Evolutionary conservation across 1,284 basidiomycete species (phyloP), one percentile per base, ranked within the genome.

Genomic region (Cryptococcus sp.): DNA sequence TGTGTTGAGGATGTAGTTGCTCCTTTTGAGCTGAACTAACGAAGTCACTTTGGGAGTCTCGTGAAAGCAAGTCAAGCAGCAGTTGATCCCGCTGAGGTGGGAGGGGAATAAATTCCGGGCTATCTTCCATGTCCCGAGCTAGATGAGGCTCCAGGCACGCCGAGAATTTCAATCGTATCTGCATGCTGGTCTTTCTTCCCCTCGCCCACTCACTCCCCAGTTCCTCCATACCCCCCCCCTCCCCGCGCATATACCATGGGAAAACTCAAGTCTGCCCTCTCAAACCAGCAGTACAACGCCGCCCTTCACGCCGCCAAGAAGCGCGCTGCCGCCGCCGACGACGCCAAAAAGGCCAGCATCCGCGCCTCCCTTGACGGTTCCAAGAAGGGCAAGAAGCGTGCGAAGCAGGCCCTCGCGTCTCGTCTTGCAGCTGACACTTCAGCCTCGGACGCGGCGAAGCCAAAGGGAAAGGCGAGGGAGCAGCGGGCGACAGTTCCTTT

Each of bases 401-500:
- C 47, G 28, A 56, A 56, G 24, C 33, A 39, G 20, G 43, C 37
- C n/a, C 12, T n/a, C 9, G 43, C 57, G 52, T 45, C 53, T 21
- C 24, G 23, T n/a, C 16, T 11, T 18, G 28, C 12, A 8, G 28
- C 23, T 11, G 12, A 12, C 11, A 7, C 33, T n/a, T 4, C 33
- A 15, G 53, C 21, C 11, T 13, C 18, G 18, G 46, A 9, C 18
- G n/a, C 15, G 18, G 9, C 20, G 23, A 42, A 13, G 49, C 8
- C 47, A 48, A 52, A 39, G 53, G 46, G 37, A 46, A 59, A 51
- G 55, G 23, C 21, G 39, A 57, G 53, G 52, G 70, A 93, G 92
- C 74, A 89, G 91, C 50, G 65, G 63, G 46, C 57, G 50, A 73
- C 70, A 1, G 70, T 88, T n/a, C 91, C 92, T 0, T 92, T 94